Evolutionary conservation across 2,329 filamentous ascomycete species (phyloP).

Genomic region (Trichophyton schoenleinii): DNA sequence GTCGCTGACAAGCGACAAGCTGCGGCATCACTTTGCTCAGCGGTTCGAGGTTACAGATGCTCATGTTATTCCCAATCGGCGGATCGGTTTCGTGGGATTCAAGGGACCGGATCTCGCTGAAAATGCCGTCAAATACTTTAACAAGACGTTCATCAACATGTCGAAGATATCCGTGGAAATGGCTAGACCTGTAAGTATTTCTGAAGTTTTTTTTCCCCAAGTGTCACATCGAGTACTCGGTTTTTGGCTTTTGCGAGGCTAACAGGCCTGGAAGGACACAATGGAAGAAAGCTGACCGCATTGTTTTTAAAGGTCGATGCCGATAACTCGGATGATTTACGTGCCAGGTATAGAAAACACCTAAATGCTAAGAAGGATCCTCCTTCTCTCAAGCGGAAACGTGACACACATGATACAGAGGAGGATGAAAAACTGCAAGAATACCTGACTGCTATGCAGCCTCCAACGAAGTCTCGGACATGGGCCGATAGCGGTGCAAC

Average conservation of each 20-base stretch:
- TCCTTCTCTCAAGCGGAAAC: conserved; percentile 30
- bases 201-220: neutral
- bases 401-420: conserved; percentile 44
- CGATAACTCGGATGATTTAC: conserved; percentile 20
- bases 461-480: conserved; percentile 50
- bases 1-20: conserved; percentile 68
- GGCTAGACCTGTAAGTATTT: conserved; percentile 58
- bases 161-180: conserved; percentile 84
- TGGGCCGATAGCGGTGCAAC: conserved; percentile 45
- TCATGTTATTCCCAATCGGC: conserved; percentile 76
- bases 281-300: conserved; percentile 26
- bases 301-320: conserved; percentile 29
- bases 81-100: conserved; percentile 94
- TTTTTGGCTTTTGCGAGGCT: conserved; percentile 8
- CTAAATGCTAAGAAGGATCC: conserved; percentile 14
- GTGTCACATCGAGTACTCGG: neutral
- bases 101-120: conserved; percentile 67
- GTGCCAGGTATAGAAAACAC: conserved; percentile 15
- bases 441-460: conserved; percentile 71
- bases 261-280: conserved; percentile 20
- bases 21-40: conserved; percentile 76
- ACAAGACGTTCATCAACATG: conserved; percentile 90
- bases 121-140: conserved; percentile 85
- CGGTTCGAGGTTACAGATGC: conserved; percentile 74
- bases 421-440: conserved; percentile 73